A percentile compares a stretch with the other conserved stretches of the same genome.
These are phyloP conservation scores for Agarophyton chilense DNA, from an alignment of 23 red algal species.

Conservation along the genomic window DNA sequence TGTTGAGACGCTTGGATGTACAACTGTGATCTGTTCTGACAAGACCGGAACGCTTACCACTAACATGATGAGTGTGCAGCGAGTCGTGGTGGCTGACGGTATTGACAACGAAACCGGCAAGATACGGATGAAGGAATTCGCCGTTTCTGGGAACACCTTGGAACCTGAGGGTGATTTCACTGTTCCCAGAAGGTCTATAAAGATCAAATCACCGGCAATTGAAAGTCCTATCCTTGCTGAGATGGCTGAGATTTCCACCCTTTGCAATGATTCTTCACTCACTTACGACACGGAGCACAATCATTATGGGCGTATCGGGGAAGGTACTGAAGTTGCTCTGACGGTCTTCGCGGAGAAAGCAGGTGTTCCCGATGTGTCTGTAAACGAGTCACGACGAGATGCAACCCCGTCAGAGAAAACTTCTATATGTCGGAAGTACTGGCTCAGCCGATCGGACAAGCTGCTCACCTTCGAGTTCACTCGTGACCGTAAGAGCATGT, in stretches of 20 bases:
- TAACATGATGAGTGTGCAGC: constrained; percentile 87
- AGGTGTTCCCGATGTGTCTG: constrained; percentile 63
- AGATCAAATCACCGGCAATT: background rate
- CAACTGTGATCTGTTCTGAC: constrained; percentile 97
- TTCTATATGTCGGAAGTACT: constrained; percentile 71
- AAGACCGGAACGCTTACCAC: constrained; percentile 99
- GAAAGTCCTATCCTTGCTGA: constrained; percentile 56
- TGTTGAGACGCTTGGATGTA: constrained; percentile 99
- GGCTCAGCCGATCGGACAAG: constrained; percentile 57
- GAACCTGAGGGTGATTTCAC: constrained; percentile 66
- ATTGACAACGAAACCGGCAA: constrained; percentile 16
- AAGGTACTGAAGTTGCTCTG: constrained; percentile 96
- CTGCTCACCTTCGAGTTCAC: constrained; percentile 93
- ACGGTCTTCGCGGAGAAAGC: constrained; percentile 91
- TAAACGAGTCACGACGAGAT: constrained; percentile 18
- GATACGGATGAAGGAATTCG: constrained; percentile 52
- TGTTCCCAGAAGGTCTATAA: background rate
- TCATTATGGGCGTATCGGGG: constrained; percentile 87
- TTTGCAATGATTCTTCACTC: constrained; percentile 94
- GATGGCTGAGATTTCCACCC: constrained; percentile 67
- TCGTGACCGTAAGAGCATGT: constrained; percentile 98
- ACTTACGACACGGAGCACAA: constrained; percentile 62
- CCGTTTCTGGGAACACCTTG: constrained; percentile 63
- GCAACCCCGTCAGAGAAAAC: constrained; percentile 50
- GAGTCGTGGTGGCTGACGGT: constrained; percentile 59